Base-by-base conservation (phyloP, 2,329 filamentous ascomycete species). In the Reticulascus tulasneorum region DNA sequence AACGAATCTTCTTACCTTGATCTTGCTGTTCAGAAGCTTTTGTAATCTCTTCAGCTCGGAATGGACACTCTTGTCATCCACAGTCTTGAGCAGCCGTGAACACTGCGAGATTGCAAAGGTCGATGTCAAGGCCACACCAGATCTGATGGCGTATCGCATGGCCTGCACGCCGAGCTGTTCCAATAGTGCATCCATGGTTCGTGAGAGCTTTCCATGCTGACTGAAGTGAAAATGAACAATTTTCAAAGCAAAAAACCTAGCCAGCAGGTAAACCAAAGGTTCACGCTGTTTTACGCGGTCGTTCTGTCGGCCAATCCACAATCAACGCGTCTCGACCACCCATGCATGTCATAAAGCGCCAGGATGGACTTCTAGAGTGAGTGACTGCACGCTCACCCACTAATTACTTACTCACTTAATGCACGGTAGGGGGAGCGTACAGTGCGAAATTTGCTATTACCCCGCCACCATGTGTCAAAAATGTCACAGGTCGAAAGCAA, bases 121-220 rank as follows among this genome's bases (percentile, higher is more conserved):
- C 34, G 87, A 88, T 3, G 90, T 95, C 47, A 95, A 75, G 31
- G 85, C 80, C 47, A 97, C 82, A 32, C 89, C 89, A 13, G 88
- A 90, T 32, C 86, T 74, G 52, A 96, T 90, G 56, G 89, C 89
- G 75, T 93, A 94, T 65, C 88, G 94, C 75, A 94, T 83, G 32
- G 87, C 86, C 65, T 94, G 87, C 31, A 68, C 60, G 44, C 74
- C 74, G 40, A 79, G 56, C 28, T 63, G 60, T 32, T 68, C 53
- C 38, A 79, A 61, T 44, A 79, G 69, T 35, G 71, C 71, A 57
- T 94, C 88, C 88, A 94, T 94, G 40, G 51, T 71, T 57, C 43
- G 25, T 33, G 25, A 24, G 12, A 18, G 38, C 35, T 11, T 33
- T 35, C 31, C 35, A 40, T 37, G 26, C 25, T 44, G 39, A 9